These are phyloP conservation scores for Leishmania tropica DNA, from an alignment of 208 protist species.

Conservation along the genomic window DNA sequence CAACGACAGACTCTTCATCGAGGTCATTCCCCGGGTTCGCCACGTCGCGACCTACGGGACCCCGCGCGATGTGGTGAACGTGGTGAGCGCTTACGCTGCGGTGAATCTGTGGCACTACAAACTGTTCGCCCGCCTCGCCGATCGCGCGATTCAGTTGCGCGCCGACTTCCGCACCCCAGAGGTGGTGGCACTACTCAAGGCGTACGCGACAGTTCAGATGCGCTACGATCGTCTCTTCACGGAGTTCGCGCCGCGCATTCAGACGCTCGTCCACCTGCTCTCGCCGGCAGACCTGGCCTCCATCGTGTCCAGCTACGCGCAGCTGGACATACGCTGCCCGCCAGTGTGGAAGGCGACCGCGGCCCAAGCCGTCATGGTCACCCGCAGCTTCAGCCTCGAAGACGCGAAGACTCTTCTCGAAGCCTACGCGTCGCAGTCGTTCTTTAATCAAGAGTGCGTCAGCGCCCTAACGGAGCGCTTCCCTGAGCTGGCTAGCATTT, in stretches of 20 bases:
- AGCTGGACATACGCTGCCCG: conserved; percentile 40
- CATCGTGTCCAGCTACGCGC: conserved; percentile 60
- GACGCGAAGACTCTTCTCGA: conserved; percentile 39
- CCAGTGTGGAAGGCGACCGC: conserved; percentile 56
- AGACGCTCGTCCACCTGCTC: conserved; percentile 62
- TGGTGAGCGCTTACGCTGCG: conserved; percentile 74
- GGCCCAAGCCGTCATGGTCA: conserved; percentile 33
- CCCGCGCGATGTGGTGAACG: conserved; percentile 68
- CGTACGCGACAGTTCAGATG: conserved; percentile 80
- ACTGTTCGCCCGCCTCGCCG: conserved; percentile 79
- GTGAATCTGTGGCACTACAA: conserved; percentile 90
- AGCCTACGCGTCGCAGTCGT: conserved; percentile 32
- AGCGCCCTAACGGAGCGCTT: conserved; percentile 34
- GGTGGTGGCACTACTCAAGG: conserved; percentile 48
- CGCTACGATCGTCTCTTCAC: conserved; percentile 76
- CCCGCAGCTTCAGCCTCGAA: conserved; percentile 37
- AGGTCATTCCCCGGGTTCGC: conserved; percentile 78
- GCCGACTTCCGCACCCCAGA: conserved; percentile 54
- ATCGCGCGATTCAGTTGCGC: conserved; percentile 71
- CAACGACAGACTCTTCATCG: conserved; percentile 83
- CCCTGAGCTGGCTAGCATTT: conserved; percentile 28
- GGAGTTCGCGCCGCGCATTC: conserved; percentile 68
- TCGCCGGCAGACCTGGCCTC: conserved; percentile 39
- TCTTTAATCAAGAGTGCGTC: conserved; percentile 32
- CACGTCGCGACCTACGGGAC: conserved; percentile 82